Conservation (phyloP, 495 filamentous ascomycete species). For the Aspergillus steynii region DNA sequence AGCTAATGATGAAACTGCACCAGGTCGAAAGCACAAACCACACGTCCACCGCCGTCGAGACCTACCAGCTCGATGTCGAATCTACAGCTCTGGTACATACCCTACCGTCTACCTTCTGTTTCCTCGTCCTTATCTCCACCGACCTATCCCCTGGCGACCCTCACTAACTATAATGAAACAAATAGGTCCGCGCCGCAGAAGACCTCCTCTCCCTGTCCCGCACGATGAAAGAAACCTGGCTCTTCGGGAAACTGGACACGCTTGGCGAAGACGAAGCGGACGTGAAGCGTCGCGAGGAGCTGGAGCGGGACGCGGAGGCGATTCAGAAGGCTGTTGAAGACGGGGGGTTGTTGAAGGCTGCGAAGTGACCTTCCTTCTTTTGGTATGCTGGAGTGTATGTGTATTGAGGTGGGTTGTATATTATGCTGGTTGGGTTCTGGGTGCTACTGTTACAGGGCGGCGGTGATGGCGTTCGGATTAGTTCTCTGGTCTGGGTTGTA, state of each 20-base stretch:
- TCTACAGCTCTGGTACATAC: constrained; percentile 60
- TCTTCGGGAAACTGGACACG: constrained; percentile 69
- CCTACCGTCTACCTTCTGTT: not conserved
- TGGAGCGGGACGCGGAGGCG: constrained; percentile 51
- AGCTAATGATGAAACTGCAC: too few relatives aligned
- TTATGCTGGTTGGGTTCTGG: not conserved
- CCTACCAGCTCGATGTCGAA: constrained; percentile 64
- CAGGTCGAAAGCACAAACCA: constrained; percentile 43
- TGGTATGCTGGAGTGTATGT: not conserved
- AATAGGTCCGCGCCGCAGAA: constrained; percentile 64
- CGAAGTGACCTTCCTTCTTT: constrained; percentile 11
- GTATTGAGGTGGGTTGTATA: not conserved
- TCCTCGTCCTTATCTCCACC: not conserved
- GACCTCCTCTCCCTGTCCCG: constrained; percentile 64
- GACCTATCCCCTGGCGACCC: not conserved
- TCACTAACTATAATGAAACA: not conserved
- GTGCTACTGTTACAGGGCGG: too few relatives aligned
- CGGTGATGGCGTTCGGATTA: not conserved
- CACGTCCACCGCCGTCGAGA: constrained; percentile 54
- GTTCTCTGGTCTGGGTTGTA: not conserved
- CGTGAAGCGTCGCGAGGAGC: constrained; percentile 41
- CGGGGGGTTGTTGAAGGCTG: constrained; percentile 32
- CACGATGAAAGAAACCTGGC: constrained; percentile 71
- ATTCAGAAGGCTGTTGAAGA: constrained; percentile 51
- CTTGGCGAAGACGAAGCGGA: constrained; percentile 52